These are phyloP conservation scores for Stylosanthes scabra DNA, from an alignment of 331 rosid genomes.

Conservation along the genomic window DNA sequence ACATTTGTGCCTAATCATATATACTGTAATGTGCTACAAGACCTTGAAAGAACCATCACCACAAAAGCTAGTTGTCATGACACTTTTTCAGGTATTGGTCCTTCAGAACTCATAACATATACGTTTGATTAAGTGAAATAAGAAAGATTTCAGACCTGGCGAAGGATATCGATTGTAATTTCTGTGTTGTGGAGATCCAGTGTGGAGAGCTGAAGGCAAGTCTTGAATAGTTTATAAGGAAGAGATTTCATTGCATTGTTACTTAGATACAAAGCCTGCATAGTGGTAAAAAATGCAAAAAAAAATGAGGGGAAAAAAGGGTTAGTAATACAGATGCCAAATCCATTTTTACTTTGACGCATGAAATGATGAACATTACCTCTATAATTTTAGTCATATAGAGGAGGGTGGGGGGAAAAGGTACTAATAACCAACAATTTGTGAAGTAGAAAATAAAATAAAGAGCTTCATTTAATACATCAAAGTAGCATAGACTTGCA, in stretches of 20 bases:
- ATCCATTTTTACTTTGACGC: conserved; percentile 9
- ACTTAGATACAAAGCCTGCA: conserved; percentile 77
- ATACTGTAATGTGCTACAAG: too few relatives aligned
- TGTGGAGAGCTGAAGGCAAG: conserved; percentile 73
- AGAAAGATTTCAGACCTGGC: conserved; percentile 59
- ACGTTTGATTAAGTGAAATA: background rate
- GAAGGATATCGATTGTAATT: conserved; percentile 81
- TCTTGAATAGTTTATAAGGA: conserved; percentile 74
- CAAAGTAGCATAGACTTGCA: background rate
- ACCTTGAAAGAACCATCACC: too few relatives aligned
- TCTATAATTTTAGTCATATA: too few relatives aligned
- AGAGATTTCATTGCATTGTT: conserved; percentile 82
- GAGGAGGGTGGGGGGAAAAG: background rate
- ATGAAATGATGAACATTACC: background rate
- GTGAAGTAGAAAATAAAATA: background rate
- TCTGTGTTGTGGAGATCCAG: conserved; percentile 92
- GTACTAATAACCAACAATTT: background rate
- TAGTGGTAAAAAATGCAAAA: background rate
- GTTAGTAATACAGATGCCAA: conserved; percentile 9
- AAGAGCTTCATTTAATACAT: background rate
- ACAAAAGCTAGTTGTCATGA: too few relatives aligned
- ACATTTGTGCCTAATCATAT: too few relatives aligned
- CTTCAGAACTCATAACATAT: too few relatives aligned
- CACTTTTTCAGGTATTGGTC: too few relatives aligned
- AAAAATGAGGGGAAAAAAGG: conserved; percentile 3